Evolutionary conservation across 1,139 yeast species (phyloP), one percentile per base, ranked within the genome.

Genomic region (Scheffersomyces quercinus): DNA sequence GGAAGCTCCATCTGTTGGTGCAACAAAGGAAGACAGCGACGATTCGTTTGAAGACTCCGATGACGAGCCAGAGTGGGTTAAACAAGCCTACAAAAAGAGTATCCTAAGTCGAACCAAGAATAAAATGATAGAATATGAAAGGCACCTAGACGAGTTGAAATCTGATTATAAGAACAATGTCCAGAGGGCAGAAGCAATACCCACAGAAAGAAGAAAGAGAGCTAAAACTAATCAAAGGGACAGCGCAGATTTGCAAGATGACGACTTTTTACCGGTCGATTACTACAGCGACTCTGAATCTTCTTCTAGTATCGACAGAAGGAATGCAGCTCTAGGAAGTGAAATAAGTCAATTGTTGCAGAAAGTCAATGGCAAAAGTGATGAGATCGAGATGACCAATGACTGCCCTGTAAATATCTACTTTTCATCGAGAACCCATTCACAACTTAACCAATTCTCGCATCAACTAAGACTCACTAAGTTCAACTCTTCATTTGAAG

Each of bases 351-450:
- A 55, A 4, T 54, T 82, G 29, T 49, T 81, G 43, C 62, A 63
- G 8, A 73, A 74, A 47, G 63, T 73, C 1, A 70, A 73, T 20
- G 59, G 64, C 45, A 52, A 30, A 45, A 44, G 28, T 13, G 38
- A 40, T 3, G 52, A 52, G 5, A 45, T 40, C 5, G 56, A 53
- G 4, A 42, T 46, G 26, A 47, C 59, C 1, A 62, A 65, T 33
- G 63, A 66, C 24, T 77, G 78, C 37, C 76, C 79, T 1, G 56
- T 73, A 0, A 82, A 82, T 52, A 65, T 72, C 0, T 79, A 67
- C 52, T 90, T 83, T 58, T 76, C 96, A 0, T 89, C 97, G 1
- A 70, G 99, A 61, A 91, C 99, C 0, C 98, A 91, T 58, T 88
- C 97, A 0, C 99, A 91, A 59, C 67, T 91, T 43, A 75, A 75